A percentile compares a stretch with the other conserved stretches of the same genome.
phyloP scores from a whole-genome alignment of 495 filamentous ascomycete genomes.

The Neurospora sp. region DNA sequence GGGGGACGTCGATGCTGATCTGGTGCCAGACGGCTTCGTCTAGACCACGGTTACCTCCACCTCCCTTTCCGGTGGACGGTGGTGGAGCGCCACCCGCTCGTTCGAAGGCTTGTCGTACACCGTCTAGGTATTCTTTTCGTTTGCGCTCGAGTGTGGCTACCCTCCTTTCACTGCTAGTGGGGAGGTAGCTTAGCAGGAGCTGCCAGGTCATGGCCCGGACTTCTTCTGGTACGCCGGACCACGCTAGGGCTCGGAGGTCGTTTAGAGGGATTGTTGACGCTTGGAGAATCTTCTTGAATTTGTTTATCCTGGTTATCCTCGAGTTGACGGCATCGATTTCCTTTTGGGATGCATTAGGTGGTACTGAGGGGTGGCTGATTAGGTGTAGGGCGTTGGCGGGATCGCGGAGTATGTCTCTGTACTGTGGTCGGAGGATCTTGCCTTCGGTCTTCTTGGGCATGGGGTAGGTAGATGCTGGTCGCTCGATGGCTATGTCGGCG shows the following conservation, averaged over 20 bases:
- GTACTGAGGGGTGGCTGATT: slow-evolving; percentile 73
- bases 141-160: slow-evolving; percentile 89
- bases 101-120: slow-evolving; percentile 90
- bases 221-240: slow-evolving; percentile 90
- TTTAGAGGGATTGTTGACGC: slow-evolving; percentile 75
- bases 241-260: slow-evolving; percentile 75
- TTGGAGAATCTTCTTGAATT: slow-evolving; percentile 93
- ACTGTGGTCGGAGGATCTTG: slow-evolving; percentile 92
- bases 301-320: slow-evolving; percentile 90
- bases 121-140: slow-evolving; percentile 93
- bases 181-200: slow-evolving; percentile 86
- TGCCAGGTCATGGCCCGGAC: slow-evolving; percentile 98
- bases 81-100: slow-evolving; percentile 36
- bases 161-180: slow-evolving; percentile 83
- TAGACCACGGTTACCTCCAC: slow-evolving; percentile 49
- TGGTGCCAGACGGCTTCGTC: slow-evolving; percentile 98
- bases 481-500: slow-evolving; percentile 83
- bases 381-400: slow-evolving; percentile 92
- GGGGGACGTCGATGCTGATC: slow-evolving; percentile 95
- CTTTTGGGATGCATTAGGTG: slow-evolving; percentile 66
- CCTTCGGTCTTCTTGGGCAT: slow-evolving; percentile 78
- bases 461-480: slow-evolving; percentile 80
- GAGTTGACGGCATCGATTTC: slow-evolving; percentile 81
- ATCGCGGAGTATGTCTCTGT: slow-evolving; percentile 91
- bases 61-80: slow-evolving; percentile 23